phyloP scores from a whole-genome alignment of 331 rosid genomes.

The Dryas integrifolia region DNA sequence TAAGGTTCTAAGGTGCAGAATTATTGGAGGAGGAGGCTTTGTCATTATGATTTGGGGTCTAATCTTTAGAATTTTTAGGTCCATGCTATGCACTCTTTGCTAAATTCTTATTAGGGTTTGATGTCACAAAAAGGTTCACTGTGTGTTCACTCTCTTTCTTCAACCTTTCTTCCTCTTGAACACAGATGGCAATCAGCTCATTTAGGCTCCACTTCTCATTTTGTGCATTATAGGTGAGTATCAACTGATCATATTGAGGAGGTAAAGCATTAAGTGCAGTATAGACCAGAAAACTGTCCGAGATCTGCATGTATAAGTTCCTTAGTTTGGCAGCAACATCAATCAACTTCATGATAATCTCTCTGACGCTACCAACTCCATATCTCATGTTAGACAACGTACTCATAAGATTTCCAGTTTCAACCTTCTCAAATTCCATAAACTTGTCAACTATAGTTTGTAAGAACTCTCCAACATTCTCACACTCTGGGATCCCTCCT shows the following conservation, averaged over 20 bases:
- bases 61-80: no score
- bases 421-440: background rate
- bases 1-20: no score
- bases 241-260: background rate
- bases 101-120: no score
- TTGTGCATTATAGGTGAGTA: background rate
- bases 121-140: no score
- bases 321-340: no score
- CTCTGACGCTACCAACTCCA: background rate
- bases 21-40: no score
- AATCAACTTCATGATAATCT: no score
- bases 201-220: background rate
- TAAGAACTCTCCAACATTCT: background rate
- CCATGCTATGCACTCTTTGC: no score
- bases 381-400: background rate
- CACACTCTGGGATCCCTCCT: background rate
- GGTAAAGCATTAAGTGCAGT: background rate
- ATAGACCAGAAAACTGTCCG: background rate
- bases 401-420: background rate
- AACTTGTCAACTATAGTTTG: no score
- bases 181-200: background rate
- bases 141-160: background rate
- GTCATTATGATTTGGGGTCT: no score
- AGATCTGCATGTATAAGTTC: no score
- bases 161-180: background rate